Percentiles rank a stretch among this genome's conserved stretches.
phyloP scores from a whole-genome alignment of 2,329 filamentous ascomycete species.

The Cordyceps pruinosa region DNA sequence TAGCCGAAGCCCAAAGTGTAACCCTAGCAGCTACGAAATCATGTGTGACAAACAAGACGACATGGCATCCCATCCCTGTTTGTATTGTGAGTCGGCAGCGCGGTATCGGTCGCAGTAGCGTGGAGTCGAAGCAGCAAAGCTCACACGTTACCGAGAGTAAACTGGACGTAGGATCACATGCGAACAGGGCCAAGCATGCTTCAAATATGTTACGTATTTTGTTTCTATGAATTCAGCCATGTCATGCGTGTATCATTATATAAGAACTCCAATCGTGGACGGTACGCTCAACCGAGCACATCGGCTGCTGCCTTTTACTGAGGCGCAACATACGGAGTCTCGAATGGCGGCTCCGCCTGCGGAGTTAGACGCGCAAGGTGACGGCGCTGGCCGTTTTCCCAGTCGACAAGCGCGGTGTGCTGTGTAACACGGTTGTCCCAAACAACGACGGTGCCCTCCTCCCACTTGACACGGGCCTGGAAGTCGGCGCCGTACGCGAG shows the following conservation, averaged over 20 bases:
- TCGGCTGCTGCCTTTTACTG: no score
- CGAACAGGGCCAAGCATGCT: no score
- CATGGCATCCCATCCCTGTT: no score
- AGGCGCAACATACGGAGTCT: conserved; percentile 11
- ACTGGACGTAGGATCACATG: no score
- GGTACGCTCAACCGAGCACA: background rate
- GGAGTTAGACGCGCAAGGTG: conserved; percentile 72
- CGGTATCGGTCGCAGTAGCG: no score
- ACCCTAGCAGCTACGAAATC: no score
- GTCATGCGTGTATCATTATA: background rate
- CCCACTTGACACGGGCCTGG: conserved; percentile 65
- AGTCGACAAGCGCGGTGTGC: conserved; percentile 69
- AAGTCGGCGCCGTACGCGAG: conserved; percentile 47
- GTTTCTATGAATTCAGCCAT: background rate
- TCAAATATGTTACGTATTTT: background rate
- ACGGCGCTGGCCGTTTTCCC: conserved; percentile 64
- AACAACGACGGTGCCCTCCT: conserved; percentile 64
- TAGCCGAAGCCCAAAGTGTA: no score
- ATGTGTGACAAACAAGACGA: no score
- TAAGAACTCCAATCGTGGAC: no score
- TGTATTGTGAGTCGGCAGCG: no score
- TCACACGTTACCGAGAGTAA: no score
- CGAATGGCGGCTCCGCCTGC: conserved; percentile 51
- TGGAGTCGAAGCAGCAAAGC: no score
- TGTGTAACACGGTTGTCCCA: conserved; percentile 74